Percentiles rank a stretch among this genome's conserved stretches.
These are phyloP conservation scores for Parasitella parasitica DNA, from an alignment of 371 early-diverging fungal genomes.

Conservation along the genomic window DNA sequence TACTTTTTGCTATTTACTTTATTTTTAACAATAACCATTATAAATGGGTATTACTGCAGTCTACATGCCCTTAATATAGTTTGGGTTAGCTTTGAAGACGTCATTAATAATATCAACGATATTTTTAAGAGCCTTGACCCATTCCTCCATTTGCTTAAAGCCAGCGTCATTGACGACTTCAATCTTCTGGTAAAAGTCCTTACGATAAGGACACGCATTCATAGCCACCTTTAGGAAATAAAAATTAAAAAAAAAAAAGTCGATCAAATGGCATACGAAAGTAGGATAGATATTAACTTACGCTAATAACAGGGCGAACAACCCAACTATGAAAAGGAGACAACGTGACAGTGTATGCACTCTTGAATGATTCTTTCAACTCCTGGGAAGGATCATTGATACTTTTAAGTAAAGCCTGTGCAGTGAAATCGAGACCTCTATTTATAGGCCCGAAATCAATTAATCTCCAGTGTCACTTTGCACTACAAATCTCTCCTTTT, in stretches of 20 bases:
- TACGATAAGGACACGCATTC: slow-evolving; percentile 91
- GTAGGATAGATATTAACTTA: slow-evolving; percentile 37
- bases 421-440: slow-evolving; percentile 89
- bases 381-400: slow-evolving; percentile 74
- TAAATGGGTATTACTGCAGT: slow-evolving; percentile 11
- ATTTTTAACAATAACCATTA: background rate
- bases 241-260: background rate
- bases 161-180: slow-evolving; percentile 63
- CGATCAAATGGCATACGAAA: background rate
- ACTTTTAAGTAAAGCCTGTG: slow-evolving; percentile 75
- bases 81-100: slow-evolving; percentile 41
- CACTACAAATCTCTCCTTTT: background rate
- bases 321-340: slow-evolving; percentile 87
- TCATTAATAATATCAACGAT: slow-evolving; percentile 51
- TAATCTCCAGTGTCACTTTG: background rate
- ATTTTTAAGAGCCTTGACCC: slow-evolving; percentile 77
- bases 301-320: slow-evolving; percentile 79
- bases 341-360: too few relatives aligned
- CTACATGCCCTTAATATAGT: slow-evolving; percentile 55
- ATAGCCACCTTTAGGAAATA: slow-evolving; percentile 72
- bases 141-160: slow-evolving; percentile 59
- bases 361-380: slow-evolving; percentile 79
- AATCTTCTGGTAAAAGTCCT: slow-evolving; percentile 86
- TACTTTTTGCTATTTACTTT: too few relatives aligned
- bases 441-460: background rate